Evolutionary conservation across 1,284 basidiomycete genomes (phyloP), one percentile per base, ranked within the genome.

Genomic region (Flammula alnicola): DNA sequence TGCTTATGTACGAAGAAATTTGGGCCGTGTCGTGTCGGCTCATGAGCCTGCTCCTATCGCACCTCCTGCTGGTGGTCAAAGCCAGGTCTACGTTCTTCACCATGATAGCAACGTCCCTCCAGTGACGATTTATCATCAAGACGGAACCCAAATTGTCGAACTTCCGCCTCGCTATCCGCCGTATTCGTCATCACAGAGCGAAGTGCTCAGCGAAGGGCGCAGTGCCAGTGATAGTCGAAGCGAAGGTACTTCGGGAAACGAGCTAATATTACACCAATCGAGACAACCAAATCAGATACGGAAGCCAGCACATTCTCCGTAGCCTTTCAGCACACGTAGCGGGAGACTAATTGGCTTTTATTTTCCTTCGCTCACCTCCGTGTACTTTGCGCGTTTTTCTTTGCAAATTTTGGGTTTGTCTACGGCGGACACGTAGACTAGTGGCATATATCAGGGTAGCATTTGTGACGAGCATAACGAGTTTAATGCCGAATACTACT

Each of bases 21-120:
- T 44, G 6, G 44, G 37, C 12, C 54, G 52, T 30, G 47, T 49
- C 3, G 29, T 41, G 27, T 51, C 52, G 10, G 31, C 38, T 12
- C 50, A 49, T 35, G 57, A 54, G 26, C 37, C 51, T 8, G 39
- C n/a, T n/a, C n/a, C 35, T 14, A 40, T 26, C 12, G 31, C 49
- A 8, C 51, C 49, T 41, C 47, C 51, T 32, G 31, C 51, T n/a
- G 30, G 23, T 14, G 30, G 20, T 37, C 62, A 58, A 40, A 65
- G 63, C 47, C 74, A 80, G 30, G 75, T 83, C 5, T 82, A 82
- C 53, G 79, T 83, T 26, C 73, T 83, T 27, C 82, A 83, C 55
- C 80, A 83, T 56, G 80, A 83, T 54, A 75, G 69, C 12, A 78
- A 80, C 5, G 62, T 74, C 7, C 66, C 80, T 14, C 81, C 81